Conservation (phyloP, 805 yeast genomes). For the Scheffersomyces spartinae region DNA sequence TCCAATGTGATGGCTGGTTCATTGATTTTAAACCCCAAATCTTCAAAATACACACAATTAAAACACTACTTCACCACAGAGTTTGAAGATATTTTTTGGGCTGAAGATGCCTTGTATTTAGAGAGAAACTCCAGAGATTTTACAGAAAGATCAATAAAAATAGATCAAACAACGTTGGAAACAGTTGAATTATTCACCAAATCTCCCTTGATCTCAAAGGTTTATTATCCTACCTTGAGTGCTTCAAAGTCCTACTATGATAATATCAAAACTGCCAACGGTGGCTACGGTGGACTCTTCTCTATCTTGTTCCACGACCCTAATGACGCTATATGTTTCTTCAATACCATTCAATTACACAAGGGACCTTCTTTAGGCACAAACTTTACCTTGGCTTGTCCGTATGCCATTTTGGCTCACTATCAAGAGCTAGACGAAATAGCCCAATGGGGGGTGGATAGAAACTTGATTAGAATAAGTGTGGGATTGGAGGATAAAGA, state of each 20-base stretch:
- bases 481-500: constrained; percentile 72
- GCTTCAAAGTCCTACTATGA: constrained; percentile 59
- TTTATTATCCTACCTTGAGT: constrained; percentile 60
- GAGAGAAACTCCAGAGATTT: constrained; percentile 93
- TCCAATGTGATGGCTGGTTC: constrained; percentile 95
- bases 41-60: constrained; percentile 37
- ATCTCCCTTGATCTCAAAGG: constrained; percentile 43
- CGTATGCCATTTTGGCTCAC: constrained; percentile 81
- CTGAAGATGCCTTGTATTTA: constrained; percentile 83
- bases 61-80: constrained; percentile 38
- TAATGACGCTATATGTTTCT: constrained; percentile 59
- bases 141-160: constrained; percentile 36
- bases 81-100: constrained; percentile 75
- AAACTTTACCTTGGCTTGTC: constrained; percentile 80
- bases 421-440: constrained; percentile 72
- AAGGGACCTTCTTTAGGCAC: constrained; percentile 92
- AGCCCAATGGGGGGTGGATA: constrained; percentile 73
- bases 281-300: constrained; percentile 85
- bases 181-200: constrained; percentile 40
- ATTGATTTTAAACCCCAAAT: constrained; percentile 60
- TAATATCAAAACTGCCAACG: constrained; percentile 47
- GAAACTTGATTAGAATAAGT: constrained; percentile 66
- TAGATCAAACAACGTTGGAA: constrained; percentile 25
- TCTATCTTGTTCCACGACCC: constrained; percentile 61
- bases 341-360: constrained; percentile 54